Conservation (phyloP, 192 early-diverging fungal species). For the Backusella mclennaniae region DNA sequence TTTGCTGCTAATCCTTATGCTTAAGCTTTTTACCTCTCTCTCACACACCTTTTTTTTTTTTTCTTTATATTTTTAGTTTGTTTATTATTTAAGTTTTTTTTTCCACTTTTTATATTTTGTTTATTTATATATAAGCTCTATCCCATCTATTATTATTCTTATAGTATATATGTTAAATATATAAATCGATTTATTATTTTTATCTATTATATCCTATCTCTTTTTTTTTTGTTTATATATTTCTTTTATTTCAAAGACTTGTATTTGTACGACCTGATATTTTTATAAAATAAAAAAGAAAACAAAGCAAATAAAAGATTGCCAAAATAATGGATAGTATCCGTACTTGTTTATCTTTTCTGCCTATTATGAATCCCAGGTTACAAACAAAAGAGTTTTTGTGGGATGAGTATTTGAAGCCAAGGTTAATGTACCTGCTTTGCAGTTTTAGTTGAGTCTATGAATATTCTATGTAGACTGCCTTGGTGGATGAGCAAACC, state of each 20-base stretch:
- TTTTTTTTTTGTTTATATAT: neutral
- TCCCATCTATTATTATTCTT: too few species aligned
- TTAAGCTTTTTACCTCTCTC: neutral
- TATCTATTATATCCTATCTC: neutral
- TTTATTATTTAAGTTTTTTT: neutral
- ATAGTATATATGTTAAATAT: neutral
- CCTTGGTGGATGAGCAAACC: too few species aligned
- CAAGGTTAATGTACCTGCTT: too few species aligned
- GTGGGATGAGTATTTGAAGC: too few species aligned
- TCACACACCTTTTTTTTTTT: too few species aligned
- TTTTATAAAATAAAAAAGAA: neutral
- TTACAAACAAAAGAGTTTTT: too few species aligned
- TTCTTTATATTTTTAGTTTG: neutral
- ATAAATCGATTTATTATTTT: neutral
- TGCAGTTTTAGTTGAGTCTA: too few species aligned
- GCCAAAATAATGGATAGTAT: neutral
- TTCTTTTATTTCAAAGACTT: neutral
- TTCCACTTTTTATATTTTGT: neutral
- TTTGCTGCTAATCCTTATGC: conserved; percentile 48
- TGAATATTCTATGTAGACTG: too few species aligned
- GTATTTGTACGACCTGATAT: neutral
- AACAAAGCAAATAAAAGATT: neutral
- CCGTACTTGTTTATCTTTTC: too few species aligned
- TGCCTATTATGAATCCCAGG: too few species aligned
- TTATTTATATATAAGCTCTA: neutral